Conservation (phyloP, 768 basidiomycete species). For the Collybia nuda region DNA sequence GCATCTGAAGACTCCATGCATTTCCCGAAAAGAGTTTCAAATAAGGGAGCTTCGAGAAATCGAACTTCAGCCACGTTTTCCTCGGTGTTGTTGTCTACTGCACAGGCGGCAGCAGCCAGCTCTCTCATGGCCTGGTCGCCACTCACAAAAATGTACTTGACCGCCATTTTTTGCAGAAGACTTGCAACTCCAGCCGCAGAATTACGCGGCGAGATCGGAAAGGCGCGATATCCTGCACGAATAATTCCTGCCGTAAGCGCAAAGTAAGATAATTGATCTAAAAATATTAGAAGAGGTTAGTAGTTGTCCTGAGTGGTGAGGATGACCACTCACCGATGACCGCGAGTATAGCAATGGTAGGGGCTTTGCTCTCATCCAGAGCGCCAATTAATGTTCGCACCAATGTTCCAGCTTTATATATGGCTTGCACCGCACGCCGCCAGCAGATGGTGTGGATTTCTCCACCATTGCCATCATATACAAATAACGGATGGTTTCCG, state of each 20-base stretch:
- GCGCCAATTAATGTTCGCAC: slow-evolving; percentile 1
- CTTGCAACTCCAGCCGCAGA: slow-evolving; percentile 45
- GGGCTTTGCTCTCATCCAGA: slow-evolving; percentile 1
- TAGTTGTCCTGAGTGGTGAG: neutral
- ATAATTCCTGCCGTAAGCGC: slow-evolving; percentile 33
- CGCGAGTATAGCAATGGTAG: slow-evolving; percentile 29
- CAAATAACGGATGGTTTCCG: slow-evolving; percentile 26
- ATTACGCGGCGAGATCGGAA: slow-evolving; percentile 43
- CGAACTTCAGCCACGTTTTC: neutral
- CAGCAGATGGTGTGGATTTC: slow-evolving; percentile 12
- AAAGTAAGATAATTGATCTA: slow-evolving; percentile 35
- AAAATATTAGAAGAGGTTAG: neutral
- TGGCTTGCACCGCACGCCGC: slow-evolving; percentile 14
- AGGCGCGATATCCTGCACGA: slow-evolving; percentile 34
- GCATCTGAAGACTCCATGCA: slow-evolving; percentile 2
- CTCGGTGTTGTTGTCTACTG: neutral
- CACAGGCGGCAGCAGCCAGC: slow-evolving; percentile 12
- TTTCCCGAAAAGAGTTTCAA: slow-evolving; percentile 3
- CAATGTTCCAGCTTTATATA: slow-evolving; percentile 13
- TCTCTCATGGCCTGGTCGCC: slow-evolving; percentile 17
- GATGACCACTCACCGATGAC: slow-evolving; percentile 17
- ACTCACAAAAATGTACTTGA: slow-evolving; percentile 23
- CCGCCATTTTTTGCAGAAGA: slow-evolving; percentile 28
- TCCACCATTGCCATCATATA: slow-evolving; percentile 15
- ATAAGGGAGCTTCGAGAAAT: neutral